Evolutionary conservation across 2,329 filamentous ascomycete genomes (phyloP), one percentile per base, ranked within the genome.

Genomic region (Cytospora chrysosperma): DNA sequence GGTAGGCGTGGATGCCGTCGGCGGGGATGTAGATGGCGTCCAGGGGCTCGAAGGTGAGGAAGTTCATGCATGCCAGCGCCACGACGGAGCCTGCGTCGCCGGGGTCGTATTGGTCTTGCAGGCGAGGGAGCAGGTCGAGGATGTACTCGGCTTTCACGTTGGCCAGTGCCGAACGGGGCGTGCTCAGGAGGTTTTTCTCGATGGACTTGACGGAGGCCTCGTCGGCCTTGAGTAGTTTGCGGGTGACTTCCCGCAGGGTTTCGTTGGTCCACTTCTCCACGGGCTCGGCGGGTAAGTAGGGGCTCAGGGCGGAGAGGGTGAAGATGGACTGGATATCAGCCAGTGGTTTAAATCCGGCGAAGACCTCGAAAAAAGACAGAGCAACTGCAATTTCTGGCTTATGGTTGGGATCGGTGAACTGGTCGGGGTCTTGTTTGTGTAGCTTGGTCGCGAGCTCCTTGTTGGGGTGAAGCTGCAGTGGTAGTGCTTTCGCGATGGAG

Each of bases 331-430:
- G 75, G 63, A 93, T 87, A 2, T 87, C 79, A 12, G 75, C 70
- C 0, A 90, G 76, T 0, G 88, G 85, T 71, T 91, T 92, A 78
- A 88, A 93, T 7, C 90, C 90, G 12, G 86, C 88, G 69, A 93
- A 93, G 0, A 89, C 86, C 73, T 93, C 89, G 69, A 93, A 93
- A 26, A 86, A 83, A 15, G 83, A 81, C 1, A 93, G 76, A 0
- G 90, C 89, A 1, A 93, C 78, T 0, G 90, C 89, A 59, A 93
- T 93, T 72, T 93, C 90, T 1, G 90, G 90, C 75, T 93, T 93
- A 78, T 93, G 89, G 73, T 93, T 93, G 3, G 83, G 77, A 68
- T 93, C 89, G 1, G 84, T 85, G 73, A 90, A 93, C 63, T 85
- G 82, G 2, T 85, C 75, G 0, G 89, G 88, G 60, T 91, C 81